Evolutionary conservation across 805 yeast species (phyloP).

Genomic region (Suhomyces xylopsoci): DNA sequence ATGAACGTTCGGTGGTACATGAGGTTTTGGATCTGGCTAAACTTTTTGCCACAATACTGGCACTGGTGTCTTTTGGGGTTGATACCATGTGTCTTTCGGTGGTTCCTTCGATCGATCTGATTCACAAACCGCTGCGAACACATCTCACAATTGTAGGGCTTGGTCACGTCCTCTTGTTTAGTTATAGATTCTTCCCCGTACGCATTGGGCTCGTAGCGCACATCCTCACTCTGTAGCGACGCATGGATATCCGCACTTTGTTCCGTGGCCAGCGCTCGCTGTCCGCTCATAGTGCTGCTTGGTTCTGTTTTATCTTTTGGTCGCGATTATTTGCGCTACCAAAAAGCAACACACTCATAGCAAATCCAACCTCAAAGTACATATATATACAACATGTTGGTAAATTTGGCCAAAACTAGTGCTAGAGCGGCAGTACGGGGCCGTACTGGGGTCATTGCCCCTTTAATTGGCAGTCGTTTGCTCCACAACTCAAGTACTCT

Average conservation of each 20-base stretch:
- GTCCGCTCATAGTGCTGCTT: neutral
- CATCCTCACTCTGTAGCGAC: neutral
- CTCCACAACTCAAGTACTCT: neutral
- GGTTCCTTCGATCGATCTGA: conserved; percentile 10
- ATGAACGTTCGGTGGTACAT: conserved; percentile 9
- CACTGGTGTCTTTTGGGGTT: conserved; percentile 11
- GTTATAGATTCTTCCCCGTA: neutral
- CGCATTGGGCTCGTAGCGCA: neutral
- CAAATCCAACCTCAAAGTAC: neutral
- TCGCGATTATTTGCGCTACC: neutral
- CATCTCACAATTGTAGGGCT: neutral
- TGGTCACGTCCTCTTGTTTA: neutral
- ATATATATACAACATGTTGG: neutral
- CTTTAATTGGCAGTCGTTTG: neutral
- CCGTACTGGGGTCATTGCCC: neutral
- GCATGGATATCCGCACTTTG: neutral
- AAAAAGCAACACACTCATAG: neutral
- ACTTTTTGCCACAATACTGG: conserved; percentile 9
- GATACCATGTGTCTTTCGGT: conserved; percentile 8
- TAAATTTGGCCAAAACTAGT: neutral
- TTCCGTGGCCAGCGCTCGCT: neutral
- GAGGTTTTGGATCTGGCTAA: conserved; percentile 11
- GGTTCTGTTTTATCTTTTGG: neutral
- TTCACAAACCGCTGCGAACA: conserved; percentile 7
- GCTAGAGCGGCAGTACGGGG: neutral